Base-by-base conservation (phyloP, 306 rosid genomes). In the Casuarina glauca region DNA sequence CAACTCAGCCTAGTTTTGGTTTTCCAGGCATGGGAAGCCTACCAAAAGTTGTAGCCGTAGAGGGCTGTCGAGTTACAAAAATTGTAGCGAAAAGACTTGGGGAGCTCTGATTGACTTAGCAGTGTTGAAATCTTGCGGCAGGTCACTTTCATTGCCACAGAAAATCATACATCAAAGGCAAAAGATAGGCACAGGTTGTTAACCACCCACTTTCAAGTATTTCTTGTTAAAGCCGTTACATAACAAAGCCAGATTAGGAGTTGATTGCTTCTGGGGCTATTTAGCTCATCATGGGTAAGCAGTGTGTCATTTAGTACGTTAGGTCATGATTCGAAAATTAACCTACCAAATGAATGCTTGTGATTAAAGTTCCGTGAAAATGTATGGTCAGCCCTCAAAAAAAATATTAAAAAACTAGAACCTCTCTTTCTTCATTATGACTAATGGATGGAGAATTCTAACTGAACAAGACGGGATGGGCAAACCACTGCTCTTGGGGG, bases 271-370 rank as follows among this genome's bases (percentile, higher is more conserved):
- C 17, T 26, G 63, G 15, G 70, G 50, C 19, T 13, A 3, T 64
- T 55, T 49, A 42, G 35, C 41, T 67, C 78, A n/a, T 54, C 61
- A 72, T 13, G 80, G 96, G 90, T 93, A 74, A 90, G 96, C 90
- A 72, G 55, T 76, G 88, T 78, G 96, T 89, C 96, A 75, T 77
- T 15, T 38, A 85, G 83, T 79, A 87, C 57, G 97, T 91, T 91
- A 82, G 97, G 93, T 93, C 86, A 70, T 85, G 82, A 69, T 81
- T 81, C 60, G 57, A 80, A 85, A 78, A 80, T 84, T 64, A 82
- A 88, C 84, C 85, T 72, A 87, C 84, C 60, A 66, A 63, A 51
- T 72, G 62, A 73, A 83, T 82, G 88, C 97, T 93, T 93, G 62
- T 76, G 55, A 16, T 85, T 89, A 20, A 91, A 89, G 97, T 84